phyloP scores from a whole-genome alignment of 139 green algal genomes.

The Chlorella sp. region DNA sequence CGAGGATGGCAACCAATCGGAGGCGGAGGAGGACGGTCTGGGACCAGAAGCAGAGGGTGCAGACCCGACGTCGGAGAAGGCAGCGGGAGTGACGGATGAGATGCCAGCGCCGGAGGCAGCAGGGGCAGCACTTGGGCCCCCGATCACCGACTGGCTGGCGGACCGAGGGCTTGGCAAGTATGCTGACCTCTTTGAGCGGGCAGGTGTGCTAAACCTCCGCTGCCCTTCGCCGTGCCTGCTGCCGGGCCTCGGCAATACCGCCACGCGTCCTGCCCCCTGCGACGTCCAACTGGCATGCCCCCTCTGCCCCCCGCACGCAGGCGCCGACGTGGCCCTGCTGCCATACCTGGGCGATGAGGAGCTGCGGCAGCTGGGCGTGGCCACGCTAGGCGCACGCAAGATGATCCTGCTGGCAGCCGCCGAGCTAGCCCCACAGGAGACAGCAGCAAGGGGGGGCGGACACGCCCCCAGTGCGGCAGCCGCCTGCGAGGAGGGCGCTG shows the following conservation, averaged over 20 bases:
- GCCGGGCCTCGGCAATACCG: neutral
- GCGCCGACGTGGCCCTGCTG: conserved; percentile 25
- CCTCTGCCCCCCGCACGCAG: neutral
- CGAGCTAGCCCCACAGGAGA: conserved; percentile 18
- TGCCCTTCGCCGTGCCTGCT: neutral
- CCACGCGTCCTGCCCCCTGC: neutral
- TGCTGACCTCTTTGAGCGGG: conserved; percentile 14
- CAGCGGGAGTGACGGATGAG: neutral
- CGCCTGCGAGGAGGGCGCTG: no score
- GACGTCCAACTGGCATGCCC: neutral
- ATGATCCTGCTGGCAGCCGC: conserved; percentile 29
- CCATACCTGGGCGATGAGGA: conserved; percentile 24
- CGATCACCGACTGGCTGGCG: conserved; percentile 8
- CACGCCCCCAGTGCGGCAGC: no score
- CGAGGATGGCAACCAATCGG: conserved; percentile 21
- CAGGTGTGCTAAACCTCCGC: conserved; percentile 7
- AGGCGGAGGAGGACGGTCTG: conserved; percentile 16
- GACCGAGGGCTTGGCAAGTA: conserved; percentile 23
- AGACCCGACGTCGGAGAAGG: neutral
- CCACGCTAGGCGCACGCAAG: conserved; percentile 31
- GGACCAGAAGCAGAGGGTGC: neutral
- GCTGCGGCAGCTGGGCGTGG: conserved; percentile 26
- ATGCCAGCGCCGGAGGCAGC: neutral
- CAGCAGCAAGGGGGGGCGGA: no score
- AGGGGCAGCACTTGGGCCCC: neutral